Percentiles rank a stretch among this genome's conserved stretches.
Conservation (phyloP, 192 early-diverging fungal genomes). For the Coemansia sp. region DNA sequence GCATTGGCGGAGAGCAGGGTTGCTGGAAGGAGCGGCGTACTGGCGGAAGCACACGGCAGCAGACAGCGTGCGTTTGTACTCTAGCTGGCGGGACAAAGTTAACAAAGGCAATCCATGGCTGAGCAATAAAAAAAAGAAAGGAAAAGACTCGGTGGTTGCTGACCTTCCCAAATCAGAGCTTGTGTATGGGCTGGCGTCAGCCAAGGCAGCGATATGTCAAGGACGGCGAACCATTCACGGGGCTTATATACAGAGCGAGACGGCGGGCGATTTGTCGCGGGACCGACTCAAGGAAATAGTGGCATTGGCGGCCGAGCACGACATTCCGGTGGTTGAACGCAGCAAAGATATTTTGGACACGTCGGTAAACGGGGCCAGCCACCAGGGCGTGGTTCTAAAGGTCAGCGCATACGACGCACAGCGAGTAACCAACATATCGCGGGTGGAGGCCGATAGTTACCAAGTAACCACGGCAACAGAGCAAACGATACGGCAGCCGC, state of each 20-base stretch:
- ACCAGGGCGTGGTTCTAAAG: slow-evolving; percentile 39
- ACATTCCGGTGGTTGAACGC: slow-evolving; percentile 7
- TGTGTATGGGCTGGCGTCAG: slow-evolving; percentile 27
- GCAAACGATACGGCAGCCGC: slow-evolving; percentile 6
- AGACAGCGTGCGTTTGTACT: background rate
- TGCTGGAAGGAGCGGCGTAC: background rate
- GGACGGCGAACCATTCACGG: slow-evolving; percentile 23
- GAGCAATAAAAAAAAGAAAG: background rate
- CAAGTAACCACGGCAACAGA: background rate
- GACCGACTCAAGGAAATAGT: slow-evolving; percentile 6
- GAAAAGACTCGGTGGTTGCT: background rate
- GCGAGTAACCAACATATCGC: slow-evolving; percentile 3
- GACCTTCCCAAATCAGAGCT: slow-evolving; percentile 22
- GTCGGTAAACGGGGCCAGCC: slow-evolving; percentile 1
- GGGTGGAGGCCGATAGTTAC: slow-evolving; percentile 20
- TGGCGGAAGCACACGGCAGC: background rate
- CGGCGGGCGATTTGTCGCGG: slow-evolving; percentile 18
- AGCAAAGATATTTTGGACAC: background rate
- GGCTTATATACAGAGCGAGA: slow-evolving; percentile 13
- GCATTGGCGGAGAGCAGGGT: background rate
- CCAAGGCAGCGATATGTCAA: slow-evolving; percentile 25
- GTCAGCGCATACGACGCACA: background rate
- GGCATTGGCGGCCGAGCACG: slow-evolving; percentile 7
- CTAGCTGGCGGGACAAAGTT: background rate
- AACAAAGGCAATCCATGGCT: background rate